Evolutionary conservation across 352 stramenopile genomes (phyloP).

Genomic region (Phytophthora citricola): DNA sequence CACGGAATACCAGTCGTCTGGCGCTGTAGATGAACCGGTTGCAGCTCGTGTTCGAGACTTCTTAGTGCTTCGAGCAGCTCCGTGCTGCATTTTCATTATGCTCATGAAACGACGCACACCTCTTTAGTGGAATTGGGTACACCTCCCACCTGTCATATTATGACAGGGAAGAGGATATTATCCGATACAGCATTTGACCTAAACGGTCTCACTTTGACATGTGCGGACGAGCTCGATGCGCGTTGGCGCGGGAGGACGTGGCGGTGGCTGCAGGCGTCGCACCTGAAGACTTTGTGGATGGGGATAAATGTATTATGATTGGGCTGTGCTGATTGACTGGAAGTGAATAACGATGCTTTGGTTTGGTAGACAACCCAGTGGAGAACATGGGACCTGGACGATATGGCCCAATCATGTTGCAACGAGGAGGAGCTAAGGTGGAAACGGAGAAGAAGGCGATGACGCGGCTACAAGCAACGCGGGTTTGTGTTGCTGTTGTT

Average conservation of each 20-base stretch:
- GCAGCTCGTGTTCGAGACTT: constrained; percentile 13
- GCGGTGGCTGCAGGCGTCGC: constrained; percentile 54
- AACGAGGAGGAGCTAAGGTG: constrained; percentile 8
- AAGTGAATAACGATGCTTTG: constrained; percentile 4
- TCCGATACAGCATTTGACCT: background rate
- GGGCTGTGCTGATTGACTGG: constrained; percentile 1
- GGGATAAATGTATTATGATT: constrained; percentile 67
- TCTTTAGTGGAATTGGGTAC: constrained; percentile 11
- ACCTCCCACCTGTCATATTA: constrained; percentile 18
- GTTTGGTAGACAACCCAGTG: constrained; percentile 60
- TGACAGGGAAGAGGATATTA: background rate
- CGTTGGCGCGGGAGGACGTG: constrained; percentile 62
- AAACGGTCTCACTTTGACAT: constrained; percentile 41
- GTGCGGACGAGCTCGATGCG: constrained; percentile 76
- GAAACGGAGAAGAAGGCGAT: constrained; percentile 18
- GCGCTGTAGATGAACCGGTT: constrained; percentile 13
- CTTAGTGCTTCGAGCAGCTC: constrained; percentile 6
- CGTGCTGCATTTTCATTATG: constrained; percentile 21
- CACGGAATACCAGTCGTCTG: constrained; percentile 47
- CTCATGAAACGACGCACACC: constrained; percentile 32
- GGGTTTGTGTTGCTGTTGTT: constrained; percentile 35
- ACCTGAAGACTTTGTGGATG: constrained; percentile 60
- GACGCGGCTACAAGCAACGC: constrained; percentile 69
- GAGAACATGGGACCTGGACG: constrained; percentile 83
- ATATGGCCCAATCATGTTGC: constrained; percentile 68